Base-by-base conservation (phyloP, 805 yeast species). In the Metschnikowia baotianmanensis region DNA sequence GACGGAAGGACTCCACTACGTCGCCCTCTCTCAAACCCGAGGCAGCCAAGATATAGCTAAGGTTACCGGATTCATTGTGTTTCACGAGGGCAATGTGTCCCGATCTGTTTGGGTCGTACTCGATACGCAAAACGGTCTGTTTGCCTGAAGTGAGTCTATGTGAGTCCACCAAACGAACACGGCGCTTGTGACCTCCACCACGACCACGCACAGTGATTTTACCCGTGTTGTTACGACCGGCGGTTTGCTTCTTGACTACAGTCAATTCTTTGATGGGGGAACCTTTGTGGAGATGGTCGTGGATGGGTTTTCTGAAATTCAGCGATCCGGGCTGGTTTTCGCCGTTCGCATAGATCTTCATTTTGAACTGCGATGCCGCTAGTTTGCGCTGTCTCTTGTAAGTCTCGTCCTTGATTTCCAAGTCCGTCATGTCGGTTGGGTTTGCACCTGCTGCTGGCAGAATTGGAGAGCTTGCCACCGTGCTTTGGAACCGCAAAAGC, bases 11-110 rank as follows among this genome's bases (percentile, higher is more conserved):
- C 67, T 90, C 96, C 25, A 93, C 91, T 31, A 71, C 71, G 62
- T 93, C 99, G 36, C 98, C 99, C 2, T 83, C 86, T 67, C 98
- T 80, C 59, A 91, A 69, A 10, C 98, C 99, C 47, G 88, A 91
- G 42, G 93, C 79, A 0, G 99, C 98, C 42, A 89, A 68, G 43
- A 93, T 86, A 62, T 93, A 93, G 9, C 91, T 76, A 45, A 81
- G 65, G 49, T 77, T 72, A 4, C 77, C 80, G 0, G 89, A 74
- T 24, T 67, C 75, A 36, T 71, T 63, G 62, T 84, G 83, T 62
- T 83, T 76, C 36, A 91, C 57, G 45, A 93, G 68, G 1, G 99
- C 99, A 61, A 93, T 84, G 65, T 93, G 99, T 6, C 93, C 83
- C 3, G 95, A 78, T 71, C 99, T 79, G 56, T 86, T 86, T 35